These are phyloP conservation scores for Globisporangium echinulatum DNA, from an alignment of 352 stramenopile species.

Conservation along the genomic window DNA sequence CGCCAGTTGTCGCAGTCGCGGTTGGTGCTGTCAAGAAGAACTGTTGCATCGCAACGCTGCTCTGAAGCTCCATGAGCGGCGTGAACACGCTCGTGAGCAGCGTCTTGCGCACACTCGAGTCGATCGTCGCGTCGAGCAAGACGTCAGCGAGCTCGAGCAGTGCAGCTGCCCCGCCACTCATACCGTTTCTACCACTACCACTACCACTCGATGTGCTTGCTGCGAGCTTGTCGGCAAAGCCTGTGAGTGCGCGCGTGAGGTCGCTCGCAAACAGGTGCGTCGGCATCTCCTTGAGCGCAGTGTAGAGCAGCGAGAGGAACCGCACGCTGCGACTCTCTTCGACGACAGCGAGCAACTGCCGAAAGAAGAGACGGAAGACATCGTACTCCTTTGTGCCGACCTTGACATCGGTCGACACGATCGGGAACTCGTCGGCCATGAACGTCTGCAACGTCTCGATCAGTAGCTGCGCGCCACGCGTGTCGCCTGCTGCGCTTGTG, in stretches of 20 bases:
- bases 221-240: slow-evolving; percentile 23
- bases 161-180: slow-evolving; percentile 9
- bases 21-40: slow-evolving; percentile 34
- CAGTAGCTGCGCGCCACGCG: slow-evolving; percentile 12
- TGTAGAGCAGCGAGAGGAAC: slow-evolving; percentile 48
- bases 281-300: slow-evolving; percentile 55
- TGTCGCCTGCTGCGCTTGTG: slow-evolving; percentile 6
- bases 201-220: slow-evolving; percentile 1
- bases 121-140: slow-evolving; percentile 31
- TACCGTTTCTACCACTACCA: neutral
- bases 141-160: slow-evolving; percentile 31
- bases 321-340: slow-evolving; percentile 37
- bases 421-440: slow-evolving; percentile 69
- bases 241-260: slow-evolving; percentile 38
- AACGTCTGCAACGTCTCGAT: slow-evolving; percentile 38
- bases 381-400: slow-evolving; percentile 59
- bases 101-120: slow-evolving; percentile 31
- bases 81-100: slow-evolving; percentile 45
- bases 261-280: slow-evolving; percentile 47
- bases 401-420: slow-evolving; percentile 63
- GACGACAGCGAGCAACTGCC: slow-evolving; percentile 43
- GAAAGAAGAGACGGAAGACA: slow-evolving; percentile 48
- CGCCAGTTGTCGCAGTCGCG: slow-evolving; percentile 4
- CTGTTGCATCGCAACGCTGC: slow-evolving; percentile 18
- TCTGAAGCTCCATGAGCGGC: slow-evolving; percentile 40